Conservation (phyloP, 2,329 filamentous ascomycete genomes). For the Dactylellina leptospora region DNA sequence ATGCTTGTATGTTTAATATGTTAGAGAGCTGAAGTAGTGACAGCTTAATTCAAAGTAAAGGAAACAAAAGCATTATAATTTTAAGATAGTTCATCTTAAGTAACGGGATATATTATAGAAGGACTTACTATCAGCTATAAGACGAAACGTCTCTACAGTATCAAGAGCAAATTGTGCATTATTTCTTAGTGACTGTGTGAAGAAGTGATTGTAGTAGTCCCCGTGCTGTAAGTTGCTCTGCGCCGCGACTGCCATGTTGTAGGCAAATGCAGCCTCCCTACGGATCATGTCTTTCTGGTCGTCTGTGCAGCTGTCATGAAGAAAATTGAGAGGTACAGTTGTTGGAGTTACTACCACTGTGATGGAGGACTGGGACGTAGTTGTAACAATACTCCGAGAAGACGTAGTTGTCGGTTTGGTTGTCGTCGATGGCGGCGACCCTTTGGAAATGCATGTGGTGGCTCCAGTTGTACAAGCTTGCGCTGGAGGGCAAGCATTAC, state of each 20-base stretch:
- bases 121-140: slow-evolving; percentile 1
- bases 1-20: slow-evolving; percentile 1
- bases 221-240: neutral
- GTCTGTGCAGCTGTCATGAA: neutral
- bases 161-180: slow-evolving; percentile 1
- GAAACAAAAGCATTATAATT: neutral
- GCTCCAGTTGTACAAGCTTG: slow-evolving; percentile 1
- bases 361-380: neutral
- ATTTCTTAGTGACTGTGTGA: neutral
- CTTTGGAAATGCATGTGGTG: slow-evolving; percentile 1
- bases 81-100: slow-evolving; percentile 1
- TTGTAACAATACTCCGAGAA: neutral
- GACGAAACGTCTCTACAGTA: neutral
- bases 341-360: slow-evolving; percentile 1
- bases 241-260: neutral
- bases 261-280: neutral
- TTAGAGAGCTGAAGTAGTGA: slow-evolving; percentile 1
- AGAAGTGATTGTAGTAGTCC: neutral
- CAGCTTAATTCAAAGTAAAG: neutral
- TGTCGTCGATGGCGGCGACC: neutral
- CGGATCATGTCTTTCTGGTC: slow-evolving; percentile 1
- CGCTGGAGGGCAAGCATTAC: neutral
- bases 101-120: neutral
- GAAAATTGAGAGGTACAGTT: neutral
- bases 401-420: slow-evolving; percentile 1